phyloP scores from a whole-genome alignment of 805 yeast genomes.

The Wickerhamiella siamensis region DNA sequence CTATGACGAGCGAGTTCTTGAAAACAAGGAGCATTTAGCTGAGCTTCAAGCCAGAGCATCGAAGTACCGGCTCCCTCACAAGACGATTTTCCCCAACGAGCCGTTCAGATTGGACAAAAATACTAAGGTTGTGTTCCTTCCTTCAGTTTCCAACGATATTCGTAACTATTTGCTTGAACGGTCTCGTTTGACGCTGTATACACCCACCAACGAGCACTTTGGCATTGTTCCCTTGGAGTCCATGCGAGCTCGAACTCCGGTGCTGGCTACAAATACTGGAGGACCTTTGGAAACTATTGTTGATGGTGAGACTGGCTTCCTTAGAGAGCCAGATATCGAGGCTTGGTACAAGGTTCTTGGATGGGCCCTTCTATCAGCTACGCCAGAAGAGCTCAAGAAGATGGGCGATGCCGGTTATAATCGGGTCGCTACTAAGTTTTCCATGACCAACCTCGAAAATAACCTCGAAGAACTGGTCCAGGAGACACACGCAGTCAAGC shows the following conservation, averaged over 20 bases:
- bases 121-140: conserved; percentile 54
- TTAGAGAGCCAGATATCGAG: conserved; percentile 21
- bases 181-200: conserved; percentile 56
- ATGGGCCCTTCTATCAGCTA: conserved; percentile 16
- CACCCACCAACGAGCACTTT: conserved; percentile 87
- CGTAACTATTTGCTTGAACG: conserved; percentile 47
- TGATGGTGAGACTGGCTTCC: conserved; percentile 29
- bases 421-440: conserved; percentile 23
- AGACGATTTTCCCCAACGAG: conserved; percentile 28
- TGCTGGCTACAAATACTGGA: conserved; percentile 74
- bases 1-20: conserved; percentile 59
- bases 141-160: conserved; percentile 55
- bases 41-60: conserved; percentile 43
- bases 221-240: conserved; percentile 97
- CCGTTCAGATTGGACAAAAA: conserved; percentile 9
- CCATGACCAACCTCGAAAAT: conserved; percentile 21
- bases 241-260: conserved; percentile 72
- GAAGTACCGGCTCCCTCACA: conserved; percentile 30
- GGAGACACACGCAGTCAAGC: conserved; percentile 12
- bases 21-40: conserved; percentile 57
- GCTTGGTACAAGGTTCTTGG: conserved; percentile 27
- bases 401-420: conserved; percentile 24
- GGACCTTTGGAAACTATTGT: conserved; percentile 80
- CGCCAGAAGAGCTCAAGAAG: conserved; percentile 11
- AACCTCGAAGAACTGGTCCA: conserved; percentile 17